Evolutionary conservation across 129 eudicot genomes (phyloP).

Genomic region (Apium graveolens): DNA sequence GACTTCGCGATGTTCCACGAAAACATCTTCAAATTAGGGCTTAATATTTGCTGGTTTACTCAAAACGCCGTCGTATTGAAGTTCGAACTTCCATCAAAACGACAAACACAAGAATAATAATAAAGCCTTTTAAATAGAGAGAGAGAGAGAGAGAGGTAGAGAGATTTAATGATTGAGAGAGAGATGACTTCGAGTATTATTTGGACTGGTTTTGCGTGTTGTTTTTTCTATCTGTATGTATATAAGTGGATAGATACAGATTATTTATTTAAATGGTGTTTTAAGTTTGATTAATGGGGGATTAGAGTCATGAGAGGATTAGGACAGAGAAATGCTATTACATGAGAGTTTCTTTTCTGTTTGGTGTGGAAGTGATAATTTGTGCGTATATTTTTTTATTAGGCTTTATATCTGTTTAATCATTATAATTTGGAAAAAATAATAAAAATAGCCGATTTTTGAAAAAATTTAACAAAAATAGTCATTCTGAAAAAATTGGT

Average conservation of each 20-base stretch:
- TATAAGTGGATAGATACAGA: not conserved
- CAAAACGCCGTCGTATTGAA: constrained; percentile 4
- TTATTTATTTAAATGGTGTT: not conserved
- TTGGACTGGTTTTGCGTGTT: constrained; percentile 9
- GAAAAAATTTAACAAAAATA: no score
- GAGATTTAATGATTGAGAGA: not conserved
- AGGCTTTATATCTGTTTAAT: no score
- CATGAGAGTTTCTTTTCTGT: not conserved
- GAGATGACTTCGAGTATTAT: constrained; percentile 13
- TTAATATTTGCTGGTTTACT: not conserved
- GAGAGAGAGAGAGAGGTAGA: not conserved
- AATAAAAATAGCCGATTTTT: no score
- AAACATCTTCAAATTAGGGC: constrained; percentile 31
- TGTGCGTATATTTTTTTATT: no score
- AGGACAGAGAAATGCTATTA: not conserved
- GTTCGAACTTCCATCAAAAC: constrained; percentile 28
- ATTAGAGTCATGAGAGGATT: not conserved
- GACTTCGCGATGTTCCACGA: constrained; percentile 82
- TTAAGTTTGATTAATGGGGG: no score
- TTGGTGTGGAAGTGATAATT: no score
- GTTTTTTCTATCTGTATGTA: not conserved
- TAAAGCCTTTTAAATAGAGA: not conserved
- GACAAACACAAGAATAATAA: not conserved
- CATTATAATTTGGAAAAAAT: no score
- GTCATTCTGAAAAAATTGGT: no score